These are phyloP conservation scores for Microbotryomycetes sp. DNA, from an alignment of 1,284 basidiomycete genomes.

Conservation along the genomic window DNA sequence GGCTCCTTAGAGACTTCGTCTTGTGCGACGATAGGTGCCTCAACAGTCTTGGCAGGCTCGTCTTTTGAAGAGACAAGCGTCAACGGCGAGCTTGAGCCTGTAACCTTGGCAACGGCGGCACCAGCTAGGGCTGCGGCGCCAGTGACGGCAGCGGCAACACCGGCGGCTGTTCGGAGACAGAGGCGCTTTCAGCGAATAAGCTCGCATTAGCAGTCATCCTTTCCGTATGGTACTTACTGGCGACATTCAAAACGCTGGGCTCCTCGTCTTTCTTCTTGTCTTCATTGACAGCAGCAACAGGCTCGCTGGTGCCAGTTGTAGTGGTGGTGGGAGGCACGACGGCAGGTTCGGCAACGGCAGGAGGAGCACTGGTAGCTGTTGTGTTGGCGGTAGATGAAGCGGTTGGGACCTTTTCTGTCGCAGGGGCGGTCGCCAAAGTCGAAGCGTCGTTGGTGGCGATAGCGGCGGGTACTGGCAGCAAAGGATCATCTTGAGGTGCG, in stretches of 20 bases:
- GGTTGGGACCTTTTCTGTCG: not conserved
- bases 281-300: not conserved
- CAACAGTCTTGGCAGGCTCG: not conserved
- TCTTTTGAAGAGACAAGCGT: not conserved
- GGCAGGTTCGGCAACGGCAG: not conserved
- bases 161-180: constrained; percentile 2
- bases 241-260: not conserved
- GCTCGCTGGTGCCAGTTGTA: too few species aligned
- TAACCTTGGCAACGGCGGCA: not conserved
- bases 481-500: not conserved
- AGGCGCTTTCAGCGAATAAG: too few species aligned
- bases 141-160: not conserved
- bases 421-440: not conserved
- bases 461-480: constrained; percentile 1
- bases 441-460: not conserved
- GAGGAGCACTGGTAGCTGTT: not conserved
- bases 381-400: not conserved
- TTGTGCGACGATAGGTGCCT: not conserved
- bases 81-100: not conserved
- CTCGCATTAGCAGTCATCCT: too few species aligned
- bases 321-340: too few species aligned
- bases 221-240: constrained; percentile 1
- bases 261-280: not conserved
- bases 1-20: not conserved
- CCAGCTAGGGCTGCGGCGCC: not conserved